These are phyloP conservation scores for Hymenoscyphus occultus DNA, from an alignment of 2,329 filamentous ascomycete species.

Conservation along the genomic window DNA sequence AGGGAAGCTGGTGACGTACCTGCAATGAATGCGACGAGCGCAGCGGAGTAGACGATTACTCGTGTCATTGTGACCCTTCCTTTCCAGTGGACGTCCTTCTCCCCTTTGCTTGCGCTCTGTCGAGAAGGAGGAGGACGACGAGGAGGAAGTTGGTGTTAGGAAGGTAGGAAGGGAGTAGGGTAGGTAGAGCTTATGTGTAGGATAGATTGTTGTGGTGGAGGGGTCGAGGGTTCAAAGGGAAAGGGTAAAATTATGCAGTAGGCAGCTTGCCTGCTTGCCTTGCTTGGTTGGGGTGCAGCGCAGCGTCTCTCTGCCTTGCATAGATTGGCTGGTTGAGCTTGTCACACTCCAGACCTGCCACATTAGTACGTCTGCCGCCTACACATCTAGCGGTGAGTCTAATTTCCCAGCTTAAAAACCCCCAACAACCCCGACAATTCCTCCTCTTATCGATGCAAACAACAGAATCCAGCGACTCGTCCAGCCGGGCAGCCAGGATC, in stretches of 20 bases:
- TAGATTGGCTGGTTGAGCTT: neutral
- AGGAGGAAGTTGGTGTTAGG: neutral
- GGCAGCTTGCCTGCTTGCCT: no score
- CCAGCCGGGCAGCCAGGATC: neutral
- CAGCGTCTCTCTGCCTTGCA: neutral
- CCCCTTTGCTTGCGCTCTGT: neutral
- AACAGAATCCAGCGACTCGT: neutral
- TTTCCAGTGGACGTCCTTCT: constrained; percentile 15
- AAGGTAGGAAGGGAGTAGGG: neutral
- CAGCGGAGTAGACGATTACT: constrained; percentile 41
- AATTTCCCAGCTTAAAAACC: neutral
- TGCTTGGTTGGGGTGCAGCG: no score
- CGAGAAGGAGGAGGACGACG: neutral
- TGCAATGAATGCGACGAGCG: constrained; percentile 42
- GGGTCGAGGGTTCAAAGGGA: neutral
- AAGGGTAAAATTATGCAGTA: neutral
- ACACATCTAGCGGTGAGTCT: neutral
- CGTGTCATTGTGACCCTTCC: constrained; percentile 41
- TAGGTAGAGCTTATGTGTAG: neutral
- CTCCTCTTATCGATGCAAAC: neutral
- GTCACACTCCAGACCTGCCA: constrained; percentile 2
- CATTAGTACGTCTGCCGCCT: neutral
- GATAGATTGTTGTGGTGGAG: neutral
- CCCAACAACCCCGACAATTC: neutral
- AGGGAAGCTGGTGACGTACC: constrained; percentile 37